phyloP scores from a whole-genome alignment of 2,329 filamentous ascomycete species.

The Tricladium varicosporioides region DNA sequence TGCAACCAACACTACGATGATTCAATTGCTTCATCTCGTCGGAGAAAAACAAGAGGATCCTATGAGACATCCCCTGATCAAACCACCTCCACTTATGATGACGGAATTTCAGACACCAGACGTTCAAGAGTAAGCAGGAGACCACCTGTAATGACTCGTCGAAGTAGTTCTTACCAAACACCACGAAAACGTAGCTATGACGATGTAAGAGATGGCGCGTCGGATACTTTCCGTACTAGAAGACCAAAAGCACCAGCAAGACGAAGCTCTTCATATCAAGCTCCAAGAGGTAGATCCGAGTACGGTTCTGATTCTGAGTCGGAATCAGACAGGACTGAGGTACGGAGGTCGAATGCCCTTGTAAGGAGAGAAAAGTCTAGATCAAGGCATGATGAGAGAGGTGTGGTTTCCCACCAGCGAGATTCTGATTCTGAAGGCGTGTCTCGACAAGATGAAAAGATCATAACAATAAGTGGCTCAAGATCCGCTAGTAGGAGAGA shows the following conservation, averaged over 20 bases:
- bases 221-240: background rate
- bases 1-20: no score
- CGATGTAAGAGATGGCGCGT: background rate
- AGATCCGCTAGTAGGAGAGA: no score
- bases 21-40: no score
- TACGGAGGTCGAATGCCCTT: background rate
- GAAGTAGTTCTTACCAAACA: constrained; percentile 10
- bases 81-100: background rate
- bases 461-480: no score
- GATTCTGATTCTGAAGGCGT: no score
- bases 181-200: background rate
- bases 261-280: background rate
- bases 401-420: no score
- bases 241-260: background rate
- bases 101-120: background rate
- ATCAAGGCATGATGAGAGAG: no score
- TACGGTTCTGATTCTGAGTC: background rate
- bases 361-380: background rate
- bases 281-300: background rate
- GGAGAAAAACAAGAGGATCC: background rate
- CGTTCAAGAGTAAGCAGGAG: background rate
- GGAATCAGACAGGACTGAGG: no score
- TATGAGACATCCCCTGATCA: background rate
- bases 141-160: constrained; percentile 4
- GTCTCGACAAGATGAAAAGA: no score